Base-by-base conservation (phyloP, 106 monocot species). In the Vanilla planifolia region DNA sequence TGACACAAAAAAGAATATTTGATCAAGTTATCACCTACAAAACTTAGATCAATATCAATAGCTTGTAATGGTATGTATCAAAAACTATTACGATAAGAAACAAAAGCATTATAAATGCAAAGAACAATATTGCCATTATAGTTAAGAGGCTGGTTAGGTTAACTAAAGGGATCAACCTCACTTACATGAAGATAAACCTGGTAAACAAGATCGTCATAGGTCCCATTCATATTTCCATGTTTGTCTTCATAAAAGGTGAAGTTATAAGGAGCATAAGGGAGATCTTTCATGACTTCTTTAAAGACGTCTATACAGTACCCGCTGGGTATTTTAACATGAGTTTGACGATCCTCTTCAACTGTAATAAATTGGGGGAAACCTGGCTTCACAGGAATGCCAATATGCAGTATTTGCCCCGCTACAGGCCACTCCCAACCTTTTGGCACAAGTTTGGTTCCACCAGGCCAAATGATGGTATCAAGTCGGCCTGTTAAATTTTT, bases 141-240 rank as follows among this genome's bases (percentile, higher is more conserved):
- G n/a, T n/a, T n/a, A 23, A 48, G 48, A 48, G 14, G 25, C 24
- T 24, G 9, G 23, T 48, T 2, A 9, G 48, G 9, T 48, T n/a
- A 24, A 48, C n/a, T 25, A 61, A 61, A 22, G 34, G 4, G 6
- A 19, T 42, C 16, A 17, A 44, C 4, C 7, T 11, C 35, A 56
- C 78, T 28, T 23, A 91, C 92, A 81, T 92, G 63, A 17, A 71
- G 70, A 63, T 76, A 88, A 20, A 92, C 86, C 69, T 92, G 60
- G 60, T 83, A 80, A 21, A 92, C 55, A 62, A 92, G 91, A 7
- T 86, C 74, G 52, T 86, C 72, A 42, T 92, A 92, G 34, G 63
- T 84, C 22, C 92, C 87, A 15, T 80, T 83, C 27, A 46, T 85
- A 3, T 44, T 1, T 20, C 78, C 76, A 0, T 42, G 20, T 0